Evolutionary conservation across 345 rosid species (phyloP), one percentile per base, ranked within the genome.

Genomic region (Gossypium arboreum): DNA sequence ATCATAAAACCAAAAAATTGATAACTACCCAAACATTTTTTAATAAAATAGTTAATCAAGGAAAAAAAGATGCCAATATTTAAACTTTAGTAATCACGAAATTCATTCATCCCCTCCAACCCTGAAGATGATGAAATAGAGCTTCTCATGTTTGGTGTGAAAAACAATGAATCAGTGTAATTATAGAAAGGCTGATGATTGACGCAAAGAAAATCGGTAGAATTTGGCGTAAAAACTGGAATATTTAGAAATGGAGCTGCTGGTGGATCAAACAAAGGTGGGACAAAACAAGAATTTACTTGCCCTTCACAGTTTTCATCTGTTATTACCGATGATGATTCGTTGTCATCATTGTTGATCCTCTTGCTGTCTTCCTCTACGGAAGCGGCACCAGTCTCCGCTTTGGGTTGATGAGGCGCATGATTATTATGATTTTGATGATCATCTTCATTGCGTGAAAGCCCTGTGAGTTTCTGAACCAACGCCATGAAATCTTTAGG

Each of bases 391-490:
- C 29, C 77, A 4, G 75, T 79, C 54, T 82, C 81, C 25, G 64
- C 41, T 54, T 75, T 75, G n/a, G 72, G 22, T 12, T 44, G 73
- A 17, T 54, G 34, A 27, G 58, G 61, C 62, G 62, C 56, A 17
- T 63, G 52, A 2, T 66, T 45, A 10, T 51, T 18, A 44, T 66
- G 52, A 12, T 65, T 9, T 8, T 65, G 25, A n/a, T 65, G 25
- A 43, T 83, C 85, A 8, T 85, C 86, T 24, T 78, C 85, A 16
- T 87, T 75, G 3, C 85, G 90, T 1, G 94, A 88, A 34, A 88
- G 77, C 0, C 98, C 98, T 2, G 98, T 94, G 58, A 94, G 92
- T 72, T 91, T 94, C 39, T 93, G 99, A 68, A 93, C 98, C 68
- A 95, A 79, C 2, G 64, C 64, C 64, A 60, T 60, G 64, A 60